A percentile compares a stretch with the other conserved stretches of the same genome.
phyloP scores from a whole-genome alignment of 2,329 filamentous ascomycete species.

The Claviceps quebecensis region DNA sequence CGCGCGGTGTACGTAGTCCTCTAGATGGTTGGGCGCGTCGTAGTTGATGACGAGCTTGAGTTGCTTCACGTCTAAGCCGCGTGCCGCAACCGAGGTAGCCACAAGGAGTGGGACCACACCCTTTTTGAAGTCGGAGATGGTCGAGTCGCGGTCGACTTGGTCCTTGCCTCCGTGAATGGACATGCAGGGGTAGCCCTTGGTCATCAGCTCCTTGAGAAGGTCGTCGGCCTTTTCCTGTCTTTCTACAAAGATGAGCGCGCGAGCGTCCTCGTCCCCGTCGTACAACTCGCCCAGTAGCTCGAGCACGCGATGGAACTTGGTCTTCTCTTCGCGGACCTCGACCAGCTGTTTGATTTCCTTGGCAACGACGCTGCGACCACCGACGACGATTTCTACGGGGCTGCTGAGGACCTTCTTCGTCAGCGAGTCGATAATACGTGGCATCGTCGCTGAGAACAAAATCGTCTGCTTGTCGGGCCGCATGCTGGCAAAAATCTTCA shows the following conservation, averaged over 20 bases:
- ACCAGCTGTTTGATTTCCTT: constrained; percentile 90
- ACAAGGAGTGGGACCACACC: constrained; percentile 82
- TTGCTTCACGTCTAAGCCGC: constrained; percentile 90
- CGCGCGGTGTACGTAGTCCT: constrained; percentile 91
- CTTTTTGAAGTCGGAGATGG: constrained; percentile 85
- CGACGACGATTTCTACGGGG: constrained; percentile 84
- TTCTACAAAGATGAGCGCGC: constrained; percentile 83
- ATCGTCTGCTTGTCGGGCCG: constrained; percentile 88
- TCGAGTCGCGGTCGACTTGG: constrained; percentile 83
- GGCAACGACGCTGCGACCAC: constrained; percentile 73
- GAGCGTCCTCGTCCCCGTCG: constrained; percentile 74
- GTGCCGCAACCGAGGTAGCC: constrained; percentile 88
- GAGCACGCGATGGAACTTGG: constrained; percentile 72
- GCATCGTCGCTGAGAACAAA: constrained; percentile 93
- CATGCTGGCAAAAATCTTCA: constrained; percentile 88
- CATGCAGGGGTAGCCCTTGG: constrained; percentile 80
- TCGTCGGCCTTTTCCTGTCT: constrained; percentile 82
- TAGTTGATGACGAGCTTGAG: constrained; percentile 94
- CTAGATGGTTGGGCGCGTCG: constrained; percentile 83
- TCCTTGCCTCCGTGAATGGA: constrained; percentile 91
- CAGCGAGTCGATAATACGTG: constrained; percentile 77
- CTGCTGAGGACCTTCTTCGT: constrained; percentile 78
- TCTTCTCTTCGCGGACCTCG: constrained; percentile 67
- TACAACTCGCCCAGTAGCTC: constrained; percentile 81
- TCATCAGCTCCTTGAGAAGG: constrained; percentile 61